Evolutionary conservation across 768 basidiomycete species (phyloP), one percentile per base, ranked within the genome.

Genomic region (Mycena sanguinolenta): DNA sequence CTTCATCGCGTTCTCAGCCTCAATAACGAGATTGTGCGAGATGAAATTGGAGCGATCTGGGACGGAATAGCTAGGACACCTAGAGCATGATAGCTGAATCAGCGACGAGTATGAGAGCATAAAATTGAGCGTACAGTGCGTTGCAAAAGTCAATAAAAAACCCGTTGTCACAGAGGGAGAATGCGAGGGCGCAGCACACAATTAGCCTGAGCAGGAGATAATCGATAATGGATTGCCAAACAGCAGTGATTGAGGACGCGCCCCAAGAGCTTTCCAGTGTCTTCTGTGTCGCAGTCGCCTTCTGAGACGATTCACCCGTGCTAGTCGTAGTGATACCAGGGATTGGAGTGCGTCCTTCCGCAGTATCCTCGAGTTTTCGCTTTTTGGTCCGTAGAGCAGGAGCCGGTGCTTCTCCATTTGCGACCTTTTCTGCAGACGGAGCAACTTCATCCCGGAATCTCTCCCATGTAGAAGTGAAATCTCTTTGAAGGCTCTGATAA

Each of bases 141-240:
- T 60, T 61, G 34, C 57, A 59, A 32, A 70, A 71, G 27, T 71
- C 69, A 30, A 60, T 36, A 34, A 71, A 71, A 55, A 71, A 71
- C 0, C 69, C 64, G 49, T 66, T 71, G 53, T 71, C 69, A 8
- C 12, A 17, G n/a, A 71, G 58, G 21, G 64, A 54, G 13, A 65
- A 71, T 34, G 69, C 63, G 4, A 71, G 42, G 2, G 64, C 69
- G 30, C 69, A 71, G 16, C 69, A 71, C 1, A 71, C 50, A 25
- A 71, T 57, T 12, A 71, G 36, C 10, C 69, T 3, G 1, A 71
- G 53, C 19, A 71, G 25, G 36, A 59, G 42, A 28, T 65, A 65
- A 58, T 71, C 69, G 4, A 71, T 71, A 21, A 27, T 42, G 0
- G 64, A 49, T 27, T 71, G 69, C 9, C 57, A 52, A 30, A 9